Conservation (phyloP, 176 grass and related monocot genomes). For the Oryza longistaminata region DNA sequence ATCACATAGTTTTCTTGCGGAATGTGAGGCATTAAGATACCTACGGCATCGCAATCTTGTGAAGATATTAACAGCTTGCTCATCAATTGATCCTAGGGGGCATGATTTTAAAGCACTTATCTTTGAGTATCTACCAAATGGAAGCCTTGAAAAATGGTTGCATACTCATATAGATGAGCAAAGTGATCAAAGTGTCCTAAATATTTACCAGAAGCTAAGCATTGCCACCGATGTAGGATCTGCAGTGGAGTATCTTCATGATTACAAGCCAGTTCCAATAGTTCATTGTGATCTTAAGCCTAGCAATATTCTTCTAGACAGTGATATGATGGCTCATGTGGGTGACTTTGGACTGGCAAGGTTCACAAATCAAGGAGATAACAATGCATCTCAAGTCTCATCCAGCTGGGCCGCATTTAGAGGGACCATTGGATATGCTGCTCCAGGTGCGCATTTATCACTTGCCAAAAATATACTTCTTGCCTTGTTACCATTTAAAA, state of each 20-base stretch:
- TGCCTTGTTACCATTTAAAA: not conserved
- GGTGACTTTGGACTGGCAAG: constrained; percentile 27
- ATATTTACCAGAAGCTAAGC: not conserved
- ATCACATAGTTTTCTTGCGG: constrained; percentile 39
- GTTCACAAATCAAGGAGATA: not conserved
- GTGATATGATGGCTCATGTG: constrained; percentile 10
- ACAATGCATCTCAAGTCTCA: not conserved
- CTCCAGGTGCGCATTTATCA: constrained; percentile 13
- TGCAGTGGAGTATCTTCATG: constrained; percentile 13
- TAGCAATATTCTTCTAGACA: constrained; percentile 25
- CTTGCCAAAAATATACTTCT: constrained; percentile 5
- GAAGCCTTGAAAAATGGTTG: constrained; percentile 39
- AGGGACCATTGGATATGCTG: constrained; percentile 13
- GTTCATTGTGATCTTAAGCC: constrained; percentile 27
- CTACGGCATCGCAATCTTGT: constrained; percentile 44
- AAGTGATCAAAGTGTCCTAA: not conserved
- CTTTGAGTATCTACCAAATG: constrained; percentile 24
- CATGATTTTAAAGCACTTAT: constrained; percentile 39
- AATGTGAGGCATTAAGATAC: constrained; percentile 29
- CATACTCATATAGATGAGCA: constrained; percentile 9
- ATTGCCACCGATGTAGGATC: constrained; percentile 26
- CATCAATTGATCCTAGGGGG: constrained; percentile 21
- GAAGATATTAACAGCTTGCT: constrained; percentile 36
- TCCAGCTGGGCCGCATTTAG: not conserved
- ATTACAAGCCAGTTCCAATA: not conserved